Percentiles rank a stretch among this genome's conserved stretches.
These are phyloP conservation scores for Chalciporus piperatus DNA, from an alignment of 768 basidiomycete species.

Conservation along the genomic window DNA sequence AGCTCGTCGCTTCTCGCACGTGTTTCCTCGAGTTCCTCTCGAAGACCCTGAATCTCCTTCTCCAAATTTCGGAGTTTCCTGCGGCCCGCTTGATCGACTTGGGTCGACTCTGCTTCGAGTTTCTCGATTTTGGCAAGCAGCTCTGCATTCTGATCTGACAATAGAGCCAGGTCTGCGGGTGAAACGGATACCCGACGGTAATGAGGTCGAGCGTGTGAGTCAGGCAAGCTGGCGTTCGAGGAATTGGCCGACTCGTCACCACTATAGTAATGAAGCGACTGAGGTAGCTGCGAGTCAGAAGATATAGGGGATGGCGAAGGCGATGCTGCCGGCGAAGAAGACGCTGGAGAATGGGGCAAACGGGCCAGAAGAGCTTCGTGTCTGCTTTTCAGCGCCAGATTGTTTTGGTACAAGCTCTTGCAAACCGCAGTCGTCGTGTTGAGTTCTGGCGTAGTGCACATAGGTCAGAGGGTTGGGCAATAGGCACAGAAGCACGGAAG, in stretches of 20 bases:
- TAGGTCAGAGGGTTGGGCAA: slow-evolving; percentile 8
- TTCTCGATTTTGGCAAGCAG: slow-evolving; percentile 72
- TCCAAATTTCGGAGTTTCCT: slow-evolving; percentile 70
- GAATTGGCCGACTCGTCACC: slow-evolving; percentile 26
- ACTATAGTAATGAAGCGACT: slow-evolving; percentile 34
- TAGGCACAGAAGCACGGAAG: background rate
- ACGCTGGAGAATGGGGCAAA: slow-evolving; percentile 47
- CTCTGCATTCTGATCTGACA: slow-evolving; percentile 83
- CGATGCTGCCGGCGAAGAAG: slow-evolving; percentile 31
- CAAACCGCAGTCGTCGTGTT: slow-evolving; percentile 63
- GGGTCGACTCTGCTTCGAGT: slow-evolving; percentile 66
- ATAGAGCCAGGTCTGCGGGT: slow-evolving; percentile 62
- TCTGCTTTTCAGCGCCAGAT: slow-evolving; percentile 62
- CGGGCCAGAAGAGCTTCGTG: slow-evolving; percentile 71
- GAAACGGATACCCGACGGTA: slow-evolving; percentile 56
- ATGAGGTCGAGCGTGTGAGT: slow-evolving; percentile 27
- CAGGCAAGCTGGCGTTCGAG: slow-evolving; percentile 13
- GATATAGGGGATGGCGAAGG: slow-evolving; percentile 23
- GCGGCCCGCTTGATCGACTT: slow-evolving; percentile 65
- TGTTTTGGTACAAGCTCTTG: slow-evolving; percentile 69
- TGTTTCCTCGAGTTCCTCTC: slow-evolving; percentile 75
- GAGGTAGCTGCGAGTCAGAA: slow-evolving; percentile 25
- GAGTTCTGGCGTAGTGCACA: slow-evolving; percentile 47
- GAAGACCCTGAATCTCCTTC: slow-evolving; percentile 72
- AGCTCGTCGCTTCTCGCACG: slow-evolving; percentile 67